A percentile compares a stretch with the other conserved stretches of the same genome.
These are phyloP conservation scores for Linaria vulgaris DNA, from an alignment of 257 asterid genomes.

Conservation along the genomic window DNA sequence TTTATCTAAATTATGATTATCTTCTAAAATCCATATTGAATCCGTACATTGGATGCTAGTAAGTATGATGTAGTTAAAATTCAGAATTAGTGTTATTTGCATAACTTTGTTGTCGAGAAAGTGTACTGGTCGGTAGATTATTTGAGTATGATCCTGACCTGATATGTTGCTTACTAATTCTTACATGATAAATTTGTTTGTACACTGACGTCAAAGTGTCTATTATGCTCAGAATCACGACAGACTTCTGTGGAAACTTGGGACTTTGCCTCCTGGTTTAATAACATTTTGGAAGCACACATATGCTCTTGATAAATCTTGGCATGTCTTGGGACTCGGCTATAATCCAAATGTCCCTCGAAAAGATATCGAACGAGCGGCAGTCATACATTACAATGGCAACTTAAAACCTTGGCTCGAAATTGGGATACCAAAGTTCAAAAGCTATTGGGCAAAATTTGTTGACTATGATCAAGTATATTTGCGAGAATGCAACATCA, in stretches of 20 bases:
- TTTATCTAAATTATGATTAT: too few species aligned
- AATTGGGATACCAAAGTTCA: slow-evolving; percentile 55
- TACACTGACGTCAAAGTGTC: slow-evolving; percentile 9
- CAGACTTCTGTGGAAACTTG: slow-evolving; percentile 57
- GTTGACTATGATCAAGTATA: slow-evolving; percentile 48
- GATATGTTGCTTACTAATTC: too few species aligned
- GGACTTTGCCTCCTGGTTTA: slow-evolving; percentile 63
- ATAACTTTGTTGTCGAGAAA: too few species aligned
- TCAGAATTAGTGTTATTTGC: too few species aligned
- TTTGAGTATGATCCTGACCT: too few species aligned
- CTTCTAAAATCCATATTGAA: too few species aligned
- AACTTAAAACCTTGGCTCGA: slow-evolving; percentile 75
- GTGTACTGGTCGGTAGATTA: too few species aligned
- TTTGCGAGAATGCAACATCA: slow-evolving; percentile 61
- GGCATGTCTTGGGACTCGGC: slow-evolving; percentile 71
- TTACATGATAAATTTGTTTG: too few species aligned
- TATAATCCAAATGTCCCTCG: slow-evolving; percentile 45
- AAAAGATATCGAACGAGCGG: slow-evolving; percentile 60
- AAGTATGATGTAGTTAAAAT: too few species aligned
- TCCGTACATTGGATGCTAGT: too few species aligned
- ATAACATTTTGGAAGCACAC: slow-evolving; percentile 64
- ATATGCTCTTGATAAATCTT: slow-evolving; percentile 44
- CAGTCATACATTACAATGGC: slow-evolving; percentile 64
- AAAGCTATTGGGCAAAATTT: slow-evolving; percentile 47
- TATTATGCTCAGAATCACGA: slow-evolving; percentile 42